Base-by-base conservation (phyloP, 306 rosid genomes). In the Gynostemma pentaphyllum region DNA sequence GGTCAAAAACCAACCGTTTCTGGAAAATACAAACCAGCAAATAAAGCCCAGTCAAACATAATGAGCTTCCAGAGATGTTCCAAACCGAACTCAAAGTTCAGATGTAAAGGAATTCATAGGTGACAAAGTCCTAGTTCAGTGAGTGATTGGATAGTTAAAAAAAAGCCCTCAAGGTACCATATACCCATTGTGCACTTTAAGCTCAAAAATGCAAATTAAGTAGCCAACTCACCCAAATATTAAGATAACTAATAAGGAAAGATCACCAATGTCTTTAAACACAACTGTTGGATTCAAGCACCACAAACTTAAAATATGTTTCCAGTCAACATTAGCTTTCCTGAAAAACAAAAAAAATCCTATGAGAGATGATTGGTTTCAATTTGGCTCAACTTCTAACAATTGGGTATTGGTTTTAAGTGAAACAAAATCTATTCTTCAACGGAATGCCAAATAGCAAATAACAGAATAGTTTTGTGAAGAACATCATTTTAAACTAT, bases 221-320 rank as follows among this genome's bases (percentile, higher is more conserved):
- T n/a, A n/a, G n/a, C 62, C 34, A 46, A 55, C 89, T 77, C 73
- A 88, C 95, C 98, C 96, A 65, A 95, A 88, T 75, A 95, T 88
- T 80, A 91, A 80, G 64, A 91, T 82, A 68, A 91, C 85, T 37
- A 96, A 88, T 52, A 91, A 79, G 45, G 96, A 88, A 75, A 91
- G 88, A 66, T 82, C 71, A 61, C 89, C 84, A 65, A 91, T 86
- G 77, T 91, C 98, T 79, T 80, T 86, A 71, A 91, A 91, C 78
- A 88, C 98, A 69, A 85, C 96, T 48, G 86, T 83, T 47, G 98
- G 98, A 80, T 91, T 91, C 83, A 91, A 73, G 85, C 98, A 91
- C 98, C 98, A 91, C 79, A 91, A 79, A 76, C 95, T 91, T 40
- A 91, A 77, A 44, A 88, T 76, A 73, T 72, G 74, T n/a, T 81